phyloP scores from a whole-genome alignment of 1,284 basidiomycete species.

The Pseudomicrostroma phylloplanum region DNA sequence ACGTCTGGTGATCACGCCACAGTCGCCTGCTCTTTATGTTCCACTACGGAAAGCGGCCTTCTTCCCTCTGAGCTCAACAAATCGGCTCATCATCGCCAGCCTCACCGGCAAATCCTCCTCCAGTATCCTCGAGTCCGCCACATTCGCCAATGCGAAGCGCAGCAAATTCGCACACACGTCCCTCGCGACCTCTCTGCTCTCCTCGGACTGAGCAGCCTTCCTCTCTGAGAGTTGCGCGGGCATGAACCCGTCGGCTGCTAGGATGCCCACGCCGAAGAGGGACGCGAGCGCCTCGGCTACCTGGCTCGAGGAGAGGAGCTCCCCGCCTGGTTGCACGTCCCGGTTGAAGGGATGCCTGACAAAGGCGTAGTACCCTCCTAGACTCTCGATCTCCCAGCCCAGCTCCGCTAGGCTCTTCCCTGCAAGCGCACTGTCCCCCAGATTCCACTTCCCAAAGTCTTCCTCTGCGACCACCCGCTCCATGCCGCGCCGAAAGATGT shows the following conservation, averaged over 20 bases:
- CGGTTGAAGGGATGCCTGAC: constrained; percentile 32
- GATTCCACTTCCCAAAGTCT: not conserved
- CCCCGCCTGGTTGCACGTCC: not conserved
- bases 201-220: not conserved
- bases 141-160: not conserved
- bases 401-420: constrained; percentile 21
- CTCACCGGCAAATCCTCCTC: not conserved
- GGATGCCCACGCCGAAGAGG: constrained; percentile 31
- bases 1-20: too few relatives aligned
- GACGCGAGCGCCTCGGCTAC: constrained; percentile 28
- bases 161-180: constrained; percentile 1
- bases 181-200: not conserved
- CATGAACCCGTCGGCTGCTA: constrained; percentile 18
- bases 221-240: not conserved
- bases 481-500: not conserved
- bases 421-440: constrained; percentile 1
- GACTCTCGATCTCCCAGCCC: constrained; percentile 46
- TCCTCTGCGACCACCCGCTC: not conserved
- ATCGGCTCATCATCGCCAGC: not conserved
- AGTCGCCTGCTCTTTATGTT: too few relatives aligned
- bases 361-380: constrained; percentile 50
- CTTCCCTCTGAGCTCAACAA: too few relatives aligned
- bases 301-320: constrained; percentile 13
- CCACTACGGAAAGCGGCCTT: too few relatives aligned
- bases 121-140: not conserved